Conservation (phyloP, 129 eudicot genomes). For the Lonicera japonica region DNA sequence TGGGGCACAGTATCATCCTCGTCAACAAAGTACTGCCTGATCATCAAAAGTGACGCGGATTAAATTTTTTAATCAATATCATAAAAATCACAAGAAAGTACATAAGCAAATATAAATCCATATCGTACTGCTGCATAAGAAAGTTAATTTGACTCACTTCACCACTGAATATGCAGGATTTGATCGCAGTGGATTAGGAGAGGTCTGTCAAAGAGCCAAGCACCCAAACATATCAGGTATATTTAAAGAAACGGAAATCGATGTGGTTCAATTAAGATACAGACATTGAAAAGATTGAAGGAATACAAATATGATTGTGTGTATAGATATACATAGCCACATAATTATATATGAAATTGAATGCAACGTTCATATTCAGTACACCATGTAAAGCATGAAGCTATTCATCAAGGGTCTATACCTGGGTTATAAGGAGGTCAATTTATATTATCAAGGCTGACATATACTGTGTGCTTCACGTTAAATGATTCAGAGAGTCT, state of each 20-base stretch:
- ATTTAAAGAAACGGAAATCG: not conserved
- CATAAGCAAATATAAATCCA: not conserved
- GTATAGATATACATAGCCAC: not conserved
- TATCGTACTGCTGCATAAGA: not conserved
- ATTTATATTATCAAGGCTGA: too few relatives aligned
- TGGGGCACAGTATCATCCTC: slow-evolving; percentile 55
- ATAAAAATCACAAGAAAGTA: slow-evolving; percentile 3
- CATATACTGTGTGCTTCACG: too few relatives aligned
- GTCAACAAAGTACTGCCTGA: slow-evolving; percentile 63
- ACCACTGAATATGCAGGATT: slow-evolving; percentile 97
- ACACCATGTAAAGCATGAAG: too few relatives aligned
- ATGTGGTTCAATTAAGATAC: not conserved
- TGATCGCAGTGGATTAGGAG: slow-evolving; percentile 82
- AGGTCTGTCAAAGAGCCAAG: slow-evolving; percentile 41
- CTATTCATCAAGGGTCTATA: too few relatives aligned
- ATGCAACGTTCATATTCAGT: too few relatives aligned
- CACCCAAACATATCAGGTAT: not conserved
- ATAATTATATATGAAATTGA: too few relatives aligned
- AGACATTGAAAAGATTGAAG: not conserved
- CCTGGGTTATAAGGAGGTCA: too few relatives aligned
- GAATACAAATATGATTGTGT: not conserved
- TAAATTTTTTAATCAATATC: not conserved
- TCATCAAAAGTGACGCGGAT: slow-evolving; percentile 6
- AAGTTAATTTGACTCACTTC: slow-evolving; percentile 45
- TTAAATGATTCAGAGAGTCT: too few relatives aligned